These are phyloP conservation scores for Penicillium longicatenatum DNA, from an alignment of 495 filamentous ascomycete genomes.

Conservation along the genomic window DNA sequence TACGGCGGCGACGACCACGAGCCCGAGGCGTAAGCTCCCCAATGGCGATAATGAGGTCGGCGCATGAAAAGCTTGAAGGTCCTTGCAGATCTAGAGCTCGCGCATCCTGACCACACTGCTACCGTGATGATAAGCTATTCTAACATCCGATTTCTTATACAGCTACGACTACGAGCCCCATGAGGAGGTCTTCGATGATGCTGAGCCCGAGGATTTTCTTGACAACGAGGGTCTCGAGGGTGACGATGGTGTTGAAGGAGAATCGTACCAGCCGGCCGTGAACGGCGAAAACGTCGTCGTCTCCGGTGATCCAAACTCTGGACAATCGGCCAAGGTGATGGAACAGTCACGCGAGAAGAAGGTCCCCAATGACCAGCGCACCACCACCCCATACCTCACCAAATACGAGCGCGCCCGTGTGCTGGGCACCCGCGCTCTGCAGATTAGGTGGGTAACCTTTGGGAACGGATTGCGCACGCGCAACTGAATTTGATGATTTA, in stretches of 20 bases:
- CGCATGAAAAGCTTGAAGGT: conserved; percentile 12
- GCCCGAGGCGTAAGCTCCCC: conserved; percentile 51
- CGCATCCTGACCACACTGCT: conserved; percentile 7
- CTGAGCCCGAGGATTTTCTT: conserved; percentile 59
- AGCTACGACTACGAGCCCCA: conserved; percentile 57
- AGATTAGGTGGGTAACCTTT: conserved; percentile 78
- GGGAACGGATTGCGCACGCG: neutral
- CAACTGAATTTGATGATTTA: neutral
- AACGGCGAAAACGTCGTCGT: conserved; percentile 64
- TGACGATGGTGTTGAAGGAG: conserved; percentile 50
- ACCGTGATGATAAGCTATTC: conserved; percentile 10
- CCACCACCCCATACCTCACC: conserved; percentile 98
- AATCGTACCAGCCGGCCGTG: conserved; percentile 47
- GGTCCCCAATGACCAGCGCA: conserved; percentile 83
- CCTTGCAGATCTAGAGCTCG: conserved; percentile 12
- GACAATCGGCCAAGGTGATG: conserved; percentile 53
- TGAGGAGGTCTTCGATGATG: conserved; percentile 67
- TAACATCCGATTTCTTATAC: conserved; percentile 17
- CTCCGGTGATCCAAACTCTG: conserved; percentile 74
- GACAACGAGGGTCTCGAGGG: conserved; percentile 47
- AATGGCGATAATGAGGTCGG: neutral
- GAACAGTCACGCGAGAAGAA: conserved; percentile 80
- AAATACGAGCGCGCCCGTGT: conserved; percentile 97
- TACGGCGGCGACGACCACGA: conserved; percentile 64
- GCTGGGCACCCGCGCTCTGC: conserved; percentile 86